Conservation (phyloP, 805 yeast species). For the Candida ulmi region DNA sequence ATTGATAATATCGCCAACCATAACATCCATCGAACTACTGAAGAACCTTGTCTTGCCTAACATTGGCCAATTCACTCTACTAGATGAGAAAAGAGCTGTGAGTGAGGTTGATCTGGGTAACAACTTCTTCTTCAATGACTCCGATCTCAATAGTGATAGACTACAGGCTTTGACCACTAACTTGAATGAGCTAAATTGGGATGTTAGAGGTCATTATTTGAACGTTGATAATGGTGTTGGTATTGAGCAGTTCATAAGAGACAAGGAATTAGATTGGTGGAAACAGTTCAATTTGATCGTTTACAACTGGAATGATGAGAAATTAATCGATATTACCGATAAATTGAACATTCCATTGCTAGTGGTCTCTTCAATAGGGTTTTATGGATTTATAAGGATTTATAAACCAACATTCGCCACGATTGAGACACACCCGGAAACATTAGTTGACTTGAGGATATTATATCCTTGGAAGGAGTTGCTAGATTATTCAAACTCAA, state of each 20-base stretch:
- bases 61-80: slow-evolving; percentile 56
- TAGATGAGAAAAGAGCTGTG: slow-evolving; percentile 40
- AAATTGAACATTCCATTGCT: slow-evolving; percentile 47
- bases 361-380: slow-evolving; percentile 48
- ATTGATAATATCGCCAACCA: slow-evolving; percentile 52
- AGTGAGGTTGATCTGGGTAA: slow-evolving; percentile 39
- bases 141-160: slow-evolving; percentile 36
- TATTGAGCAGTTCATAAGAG: slow-evolving; percentile 8
- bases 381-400: slow-evolving; percentile 56
- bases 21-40: slow-evolving; percentile 59
- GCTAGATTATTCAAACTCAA: slow-evolving; percentile 39
- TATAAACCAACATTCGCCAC: slow-evolving; percentile 54
- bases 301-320: slow-evolving; percentile 27
- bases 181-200: slow-evolving; percentile 56
- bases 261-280: slow-evolving; percentile 32
- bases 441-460: slow-evolving; percentile 59
- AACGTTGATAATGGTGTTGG: slow-evolving; percentile 7
- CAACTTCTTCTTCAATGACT: slow-evolving; percentile 55
- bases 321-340: slow-evolving; percentile 36
- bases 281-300: slow-evolving; percentile 44
- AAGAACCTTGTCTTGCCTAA: slow-evolving; percentile 81
- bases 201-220: slow-evolving; percentile 37
- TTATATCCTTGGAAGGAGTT: slow-evolving; percentile 72
- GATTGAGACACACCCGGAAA: slow-evolving; percentile 67
- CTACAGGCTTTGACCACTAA: slow-evolving; percentile 34